Conservation (phyloP, 345 rosid species). For the Citrus mangshanensis region DNA sequence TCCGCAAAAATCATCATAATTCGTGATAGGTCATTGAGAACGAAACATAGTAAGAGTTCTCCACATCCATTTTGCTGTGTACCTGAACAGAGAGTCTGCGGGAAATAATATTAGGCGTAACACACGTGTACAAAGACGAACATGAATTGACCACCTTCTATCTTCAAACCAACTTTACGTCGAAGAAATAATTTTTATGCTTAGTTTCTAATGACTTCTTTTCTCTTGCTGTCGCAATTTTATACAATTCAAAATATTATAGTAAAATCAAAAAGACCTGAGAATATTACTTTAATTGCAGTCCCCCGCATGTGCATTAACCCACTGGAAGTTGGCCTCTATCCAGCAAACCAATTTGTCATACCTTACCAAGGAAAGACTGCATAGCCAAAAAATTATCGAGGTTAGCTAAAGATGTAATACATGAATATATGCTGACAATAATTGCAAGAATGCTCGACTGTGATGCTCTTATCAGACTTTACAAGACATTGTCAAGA, state of each 20-base stretch:
- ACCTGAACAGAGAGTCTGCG: background rate
- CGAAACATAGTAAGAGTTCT: background rate
- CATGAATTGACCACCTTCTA: slow-evolving; percentile 22
- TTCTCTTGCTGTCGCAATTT: slow-evolving; percentile 23
- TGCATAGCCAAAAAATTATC: slow-evolving; percentile 19
- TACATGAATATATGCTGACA: background rate
- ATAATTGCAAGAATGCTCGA: background rate
- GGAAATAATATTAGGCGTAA: slow-evolving; percentile 8
- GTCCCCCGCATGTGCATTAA: slow-evolving; percentile 8
- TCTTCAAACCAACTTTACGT: slow-evolving; percentile 28
- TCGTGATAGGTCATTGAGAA: background rate
- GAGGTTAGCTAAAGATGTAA: background rate
- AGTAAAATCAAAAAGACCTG: slow-evolving; percentile 28
- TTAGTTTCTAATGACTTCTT: slow-evolving; percentile 25
- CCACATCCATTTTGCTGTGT: slow-evolving; percentile 1
- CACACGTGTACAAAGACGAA: slow-evolving; percentile 31
- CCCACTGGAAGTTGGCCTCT: slow-evolving; percentile 6
- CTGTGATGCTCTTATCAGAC: background rate
- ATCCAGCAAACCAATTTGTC: slow-evolving; percentile 18
- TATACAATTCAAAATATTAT: slow-evolving; percentile 34
- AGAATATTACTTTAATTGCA: slow-evolving; percentile 16
- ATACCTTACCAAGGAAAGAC: slow-evolving; percentile 57
- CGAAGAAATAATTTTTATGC: slow-evolving; percentile 18
- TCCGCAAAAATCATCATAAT: background rate
- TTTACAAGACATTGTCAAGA: background rate